Evolutionary conservation across 2,329 filamentous ascomycete genomes (phyloP), one percentile per base, ranked within the genome.

Genomic region (Stagonosporopsis vannaccii): DNA sequence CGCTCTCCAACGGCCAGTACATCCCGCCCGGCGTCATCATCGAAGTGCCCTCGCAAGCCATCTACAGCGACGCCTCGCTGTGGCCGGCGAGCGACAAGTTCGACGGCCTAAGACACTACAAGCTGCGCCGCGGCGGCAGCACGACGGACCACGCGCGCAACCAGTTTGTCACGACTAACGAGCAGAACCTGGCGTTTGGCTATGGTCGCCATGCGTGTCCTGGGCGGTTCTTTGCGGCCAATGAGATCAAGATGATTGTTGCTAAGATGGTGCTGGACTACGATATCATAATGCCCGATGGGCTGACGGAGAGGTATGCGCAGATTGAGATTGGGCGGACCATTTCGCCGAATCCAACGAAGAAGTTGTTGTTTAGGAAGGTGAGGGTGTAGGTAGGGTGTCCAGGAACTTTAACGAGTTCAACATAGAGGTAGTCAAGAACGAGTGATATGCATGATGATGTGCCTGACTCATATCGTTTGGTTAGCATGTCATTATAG

Each of bases 1-100:
- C 78, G 2, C 80, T 85, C 1, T 84, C 82, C 40, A 83, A 83
- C 65, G 84, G 84, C 15, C 81, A 84, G 43, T 76, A 78, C 54
- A 67, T 78, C 6, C 76, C 76, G 0, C 57, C 69, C 1, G 77
- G 77, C 32, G 65, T 67, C 22, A 48, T 62, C 8, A 60, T 78
- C 39, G 75, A 76, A 60, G 61, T 66, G 3, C 68, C 73, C 33
- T 56, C 67, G 0, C 50, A 63, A 13, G 71, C 69, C 39, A 51
- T 74, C 41, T 68, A 71, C 59, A 40, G 53, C 11, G 72, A 76
- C 47, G 44, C 56, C 0, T 32, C 36, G 0, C 32, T 61, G 52
- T 75, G 68, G 53, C 67, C 70, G 2, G 52, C 65, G 19, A 35
- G 58, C 44, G 61, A 65, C 0, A 55, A 46, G 6, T 76, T 76